phyloP scores from a whole-genome alignment of 2,329 filamentous ascomycete genomes.

The Ceratocystis alfenasii region DNA sequence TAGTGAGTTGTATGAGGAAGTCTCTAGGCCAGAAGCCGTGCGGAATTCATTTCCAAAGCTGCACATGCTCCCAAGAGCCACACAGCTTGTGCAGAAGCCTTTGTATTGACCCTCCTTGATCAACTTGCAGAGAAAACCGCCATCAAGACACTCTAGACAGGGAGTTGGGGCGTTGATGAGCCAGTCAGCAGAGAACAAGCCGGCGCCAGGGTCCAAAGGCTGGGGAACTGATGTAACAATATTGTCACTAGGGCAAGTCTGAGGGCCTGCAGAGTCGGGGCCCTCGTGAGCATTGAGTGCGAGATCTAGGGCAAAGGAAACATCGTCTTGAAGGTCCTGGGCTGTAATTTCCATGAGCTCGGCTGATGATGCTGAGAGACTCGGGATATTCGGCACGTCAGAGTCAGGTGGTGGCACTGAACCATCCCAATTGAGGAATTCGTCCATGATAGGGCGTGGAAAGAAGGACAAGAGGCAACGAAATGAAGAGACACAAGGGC shows the following conservation, averaged over 20 bases:
- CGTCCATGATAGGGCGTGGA: conserved; percentile 35
- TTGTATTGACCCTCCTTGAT: conserved; percentile 48
- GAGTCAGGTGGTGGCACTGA: not conserved
- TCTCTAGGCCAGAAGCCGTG: conserved; percentile 26
- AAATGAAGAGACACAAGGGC: not conserved
- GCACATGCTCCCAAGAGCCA: conserved; percentile 46
- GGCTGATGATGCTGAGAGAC: conserved; percentile 32
- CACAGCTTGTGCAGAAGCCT: conserved; percentile 51
- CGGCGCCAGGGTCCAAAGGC: conserved; percentile 20
- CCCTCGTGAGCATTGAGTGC: conserved; percentile 47
- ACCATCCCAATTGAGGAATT: conserved; percentile 51
- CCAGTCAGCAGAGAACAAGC: conserved; percentile 24
- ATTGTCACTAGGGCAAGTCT: conserved; percentile 41
- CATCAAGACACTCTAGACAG: conserved; percentile 41
- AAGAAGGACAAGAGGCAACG: not conserved
- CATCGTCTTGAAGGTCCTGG: conserved; percentile 30
- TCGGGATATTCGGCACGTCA: conserved; percentile 26
- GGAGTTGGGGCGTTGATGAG: conserved; percentile 38
- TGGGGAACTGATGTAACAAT: conserved; percentile 27
- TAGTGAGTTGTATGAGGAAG: conserved; percentile 39
- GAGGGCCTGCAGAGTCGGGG: conserved; percentile 39
- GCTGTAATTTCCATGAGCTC: conserved; percentile 29
- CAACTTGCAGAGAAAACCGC: conserved; percentile 47
- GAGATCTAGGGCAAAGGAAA: conserved; percentile 38
- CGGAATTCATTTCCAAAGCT: conserved; percentile 37